phyloP scores from a whole-genome alignment of 2,329 filamentous ascomycete species.

The Sarocladium oryzae region DNA sequence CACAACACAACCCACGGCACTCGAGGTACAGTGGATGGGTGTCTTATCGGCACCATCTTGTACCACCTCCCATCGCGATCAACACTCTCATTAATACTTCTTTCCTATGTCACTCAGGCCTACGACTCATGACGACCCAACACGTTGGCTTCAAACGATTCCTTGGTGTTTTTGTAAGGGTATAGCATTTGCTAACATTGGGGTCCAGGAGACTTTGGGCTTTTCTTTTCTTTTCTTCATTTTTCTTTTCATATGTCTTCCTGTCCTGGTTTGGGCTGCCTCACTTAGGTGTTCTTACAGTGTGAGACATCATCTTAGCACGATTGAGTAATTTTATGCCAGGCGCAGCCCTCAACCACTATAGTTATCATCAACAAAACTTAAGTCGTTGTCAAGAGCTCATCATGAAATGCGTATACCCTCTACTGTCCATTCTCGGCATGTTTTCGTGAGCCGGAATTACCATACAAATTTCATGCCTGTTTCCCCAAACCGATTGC shows the following conservation, averaged over 20 bases:
- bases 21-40: not conserved
- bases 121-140: not conserved
- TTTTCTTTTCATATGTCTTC: not conserved
- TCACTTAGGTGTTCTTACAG: too few relatives aligned
- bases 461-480: slow-evolving; percentile 9
- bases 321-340: not conserved
- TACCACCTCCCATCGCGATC: not conserved
- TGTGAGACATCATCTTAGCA: too few relatives aligned
- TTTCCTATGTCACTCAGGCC: not conserved
- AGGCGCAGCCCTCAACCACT: not conserved
- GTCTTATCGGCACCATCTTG: not conserved
- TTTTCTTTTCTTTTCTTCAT: too few relatives aligned
- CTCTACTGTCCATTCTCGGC: not conserved
- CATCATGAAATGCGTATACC: slow-evolving; percentile 4
- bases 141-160: not conserved
- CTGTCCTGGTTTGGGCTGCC: not conserved
- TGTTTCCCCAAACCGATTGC: not conserved
- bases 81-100: not conserved
- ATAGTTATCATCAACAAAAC: not conserved
- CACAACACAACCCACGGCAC: not conserved
- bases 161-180: not conserved
- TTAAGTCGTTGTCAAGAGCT: not conserved
- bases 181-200: not conserved
- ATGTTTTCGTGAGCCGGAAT: slow-evolving; percentile 8
- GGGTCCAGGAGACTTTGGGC: too few relatives aligned